Evolutionary conservation across 2,329 filamentous ascomycete genomes (phyloP).

Genomic region (Aspergillus calidoustus): DNA sequence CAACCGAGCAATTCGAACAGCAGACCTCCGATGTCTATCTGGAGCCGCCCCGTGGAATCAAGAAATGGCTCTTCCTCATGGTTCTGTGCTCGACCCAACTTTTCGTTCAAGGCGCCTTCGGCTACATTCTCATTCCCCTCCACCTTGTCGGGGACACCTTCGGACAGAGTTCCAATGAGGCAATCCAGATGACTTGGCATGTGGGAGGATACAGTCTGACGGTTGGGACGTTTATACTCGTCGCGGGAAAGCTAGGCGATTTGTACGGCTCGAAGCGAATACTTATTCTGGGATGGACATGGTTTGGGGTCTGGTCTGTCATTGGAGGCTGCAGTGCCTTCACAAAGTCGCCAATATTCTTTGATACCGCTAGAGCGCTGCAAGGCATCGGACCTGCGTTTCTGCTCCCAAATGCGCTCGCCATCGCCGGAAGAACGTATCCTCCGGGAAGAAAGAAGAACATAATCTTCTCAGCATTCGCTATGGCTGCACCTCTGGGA

Average conservation of each 20-base stretch:
- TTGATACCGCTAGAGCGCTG: slow-evolving; percentile 56
- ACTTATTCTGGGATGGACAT: slow-evolving; percentile 34
- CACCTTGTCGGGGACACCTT: background rate
- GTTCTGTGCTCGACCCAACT: background rate
- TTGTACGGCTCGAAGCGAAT: slow-evolving; percentile 36
- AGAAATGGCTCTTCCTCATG: background rate
- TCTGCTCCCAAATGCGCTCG: slow-evolving; percentile 67
- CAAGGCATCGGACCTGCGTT: slow-evolving; percentile 64
- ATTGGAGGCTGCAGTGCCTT: slow-evolving; percentile 27
- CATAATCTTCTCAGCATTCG: slow-evolving; percentile 61
- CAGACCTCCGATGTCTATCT: background rate
- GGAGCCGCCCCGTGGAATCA: background rate
- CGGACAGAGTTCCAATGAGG: background rate
- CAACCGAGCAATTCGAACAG: background rate
- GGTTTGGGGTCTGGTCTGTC: slow-evolving; percentile 36
- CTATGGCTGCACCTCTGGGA: slow-evolving; percentile 52
- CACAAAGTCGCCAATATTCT: slow-evolving; percentile 38
- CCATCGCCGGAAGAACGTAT: slow-evolving; percentile 64
- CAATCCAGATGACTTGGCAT: background rate
- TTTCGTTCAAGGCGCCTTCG: background rate
- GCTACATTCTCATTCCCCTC: background rate
- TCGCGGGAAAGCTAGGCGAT: slow-evolving; percentile 38
- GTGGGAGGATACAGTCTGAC: slow-evolving; percentile 40
- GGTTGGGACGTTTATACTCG: slow-evolving; percentile 38
- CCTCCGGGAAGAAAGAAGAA: slow-evolving; percentile 60